Conservation (phyloP, 208 protist species). For the Crithidia sp. region DNA sequence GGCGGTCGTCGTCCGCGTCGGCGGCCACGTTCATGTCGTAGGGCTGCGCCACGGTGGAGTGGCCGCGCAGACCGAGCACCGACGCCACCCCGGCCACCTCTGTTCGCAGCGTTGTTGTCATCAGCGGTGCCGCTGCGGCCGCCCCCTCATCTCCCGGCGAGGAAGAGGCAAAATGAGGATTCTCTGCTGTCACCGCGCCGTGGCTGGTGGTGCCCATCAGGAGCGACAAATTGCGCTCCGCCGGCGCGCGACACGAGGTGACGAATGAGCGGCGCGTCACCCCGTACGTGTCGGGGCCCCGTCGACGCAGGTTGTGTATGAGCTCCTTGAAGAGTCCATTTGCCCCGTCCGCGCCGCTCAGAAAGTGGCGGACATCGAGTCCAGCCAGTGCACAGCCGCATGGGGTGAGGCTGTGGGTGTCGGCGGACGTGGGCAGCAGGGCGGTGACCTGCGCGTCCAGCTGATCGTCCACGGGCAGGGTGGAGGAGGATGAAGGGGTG, state of each 20-base stretch:
- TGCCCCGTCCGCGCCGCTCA: constrained; percentile 12
- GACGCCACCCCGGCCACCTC: constrained; percentile 59
- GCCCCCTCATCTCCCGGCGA: no score
- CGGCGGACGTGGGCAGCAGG: constrained; percentile 1
- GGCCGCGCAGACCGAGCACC: constrained; percentile 71
- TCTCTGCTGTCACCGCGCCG: not conserved
- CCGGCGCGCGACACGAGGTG: constrained; percentile 7
- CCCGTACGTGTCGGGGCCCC: constrained; percentile 54
- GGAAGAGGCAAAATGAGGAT: no score
- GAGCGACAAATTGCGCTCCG: not conserved
- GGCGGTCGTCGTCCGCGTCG: constrained; percentile 40
- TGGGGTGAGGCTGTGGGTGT: constrained; percentile 14
- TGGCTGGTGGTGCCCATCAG: not conserved
- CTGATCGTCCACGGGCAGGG: constrained; percentile 7
- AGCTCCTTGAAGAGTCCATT: constrained; percentile 37
- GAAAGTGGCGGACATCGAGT: constrained; percentile 23
- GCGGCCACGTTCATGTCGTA: constrained; percentile 61
- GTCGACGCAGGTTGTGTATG: constrained; percentile 51
- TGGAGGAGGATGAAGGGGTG: not conserved
- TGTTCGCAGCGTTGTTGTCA: constrained; percentile 21
- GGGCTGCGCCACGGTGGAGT: constrained; percentile 62
- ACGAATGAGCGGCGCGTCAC: constrained; percentile 43
- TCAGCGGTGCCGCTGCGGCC: no score
- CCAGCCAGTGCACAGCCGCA: constrained; percentile 21
- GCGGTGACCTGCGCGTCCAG: not conserved